Evolutionary conservation across 345 rosid genomes (phyloP).

Genomic region (Salix brachista): DNA sequence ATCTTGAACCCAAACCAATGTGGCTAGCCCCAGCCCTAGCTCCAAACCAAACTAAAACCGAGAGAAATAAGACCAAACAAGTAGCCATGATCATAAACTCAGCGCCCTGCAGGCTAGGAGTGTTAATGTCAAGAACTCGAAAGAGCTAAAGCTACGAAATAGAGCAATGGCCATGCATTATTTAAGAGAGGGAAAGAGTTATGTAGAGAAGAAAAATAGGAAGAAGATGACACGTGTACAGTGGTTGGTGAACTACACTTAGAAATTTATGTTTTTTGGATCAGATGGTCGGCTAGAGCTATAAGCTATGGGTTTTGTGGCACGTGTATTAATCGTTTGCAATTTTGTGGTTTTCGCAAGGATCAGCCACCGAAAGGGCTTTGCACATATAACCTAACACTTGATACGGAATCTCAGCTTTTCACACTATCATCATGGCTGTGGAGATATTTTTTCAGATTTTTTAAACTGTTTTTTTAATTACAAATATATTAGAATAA

Average conservation of each 20-base stretch:
- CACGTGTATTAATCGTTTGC: not conserved
- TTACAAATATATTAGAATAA: too few species aligned
- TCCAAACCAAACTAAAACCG: slow-evolving; percentile 13
- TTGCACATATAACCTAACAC: not conserved
- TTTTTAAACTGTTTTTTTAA: too few species aligned
- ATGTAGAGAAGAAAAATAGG: slow-evolving; percentile 1
- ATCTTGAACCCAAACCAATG: slow-evolving; percentile 56
- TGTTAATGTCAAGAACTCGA: not conserved
- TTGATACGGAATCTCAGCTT: slow-evolving; percentile 16
- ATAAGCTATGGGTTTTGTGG: not conserved
- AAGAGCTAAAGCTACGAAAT: slow-evolving; percentile 9
- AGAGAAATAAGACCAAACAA: slow-evolving; percentile 10
- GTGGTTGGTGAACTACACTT: slow-evolving; percentile 69
- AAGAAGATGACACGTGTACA: slow-evolving; percentile 33
- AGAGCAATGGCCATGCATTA: not conserved
- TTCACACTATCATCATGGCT: not conserved
- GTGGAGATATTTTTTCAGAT: not conserved
- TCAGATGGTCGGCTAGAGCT: slow-evolving; percentile 42
- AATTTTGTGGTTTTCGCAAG: not conserved
- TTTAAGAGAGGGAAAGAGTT: not conserved
- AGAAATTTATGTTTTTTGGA: slow-evolving; percentile 29
- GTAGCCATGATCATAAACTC: not conserved
- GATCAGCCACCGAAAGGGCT: too few species aligned
- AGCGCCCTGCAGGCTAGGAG: not conserved
- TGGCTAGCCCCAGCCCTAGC: slow-evolving; percentile 30